phyloP scores from a whole-genome alignment of 305 asterid species.

The Solanum hybrid region DNA sequence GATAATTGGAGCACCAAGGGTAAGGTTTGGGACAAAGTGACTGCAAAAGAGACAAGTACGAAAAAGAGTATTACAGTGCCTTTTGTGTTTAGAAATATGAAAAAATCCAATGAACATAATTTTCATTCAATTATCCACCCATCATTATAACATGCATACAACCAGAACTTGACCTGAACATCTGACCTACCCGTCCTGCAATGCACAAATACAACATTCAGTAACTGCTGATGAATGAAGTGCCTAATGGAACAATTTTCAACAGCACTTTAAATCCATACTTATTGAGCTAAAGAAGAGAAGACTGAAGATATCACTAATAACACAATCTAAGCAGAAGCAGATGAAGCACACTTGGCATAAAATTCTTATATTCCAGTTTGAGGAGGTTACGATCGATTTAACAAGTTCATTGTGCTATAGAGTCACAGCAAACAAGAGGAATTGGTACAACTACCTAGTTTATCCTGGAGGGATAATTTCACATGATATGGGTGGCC shows the following conservation, averaged over 20 bases:
- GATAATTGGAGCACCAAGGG: constrained; percentile 81
- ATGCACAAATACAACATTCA: constrained; percentile 6
- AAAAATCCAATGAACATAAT: not conserved
- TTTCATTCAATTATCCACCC: constrained; percentile 1
- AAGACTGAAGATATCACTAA: not conserved
- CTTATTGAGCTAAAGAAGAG: not conserved
- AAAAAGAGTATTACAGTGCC: not conserved
- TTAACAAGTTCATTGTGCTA: not conserved
- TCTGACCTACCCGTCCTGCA: constrained; percentile 94
- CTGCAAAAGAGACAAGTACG: constrained; percentile 22
- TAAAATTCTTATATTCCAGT: not conserved
- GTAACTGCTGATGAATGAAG: constrained; percentile 1
- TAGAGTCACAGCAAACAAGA: not conserved
- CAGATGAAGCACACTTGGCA: not conserved
- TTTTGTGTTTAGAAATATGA: not conserved
- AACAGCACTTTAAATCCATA: not conserved
- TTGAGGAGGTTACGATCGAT: not conserved
- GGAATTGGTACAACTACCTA: not conserved
- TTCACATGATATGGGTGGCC: not conserved
- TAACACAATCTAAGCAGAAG: not conserved
- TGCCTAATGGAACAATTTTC: not conserved
- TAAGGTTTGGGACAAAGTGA: constrained; percentile 82
- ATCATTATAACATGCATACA: constrained; percentile 5
- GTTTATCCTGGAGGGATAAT: not conserved
- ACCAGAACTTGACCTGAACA: not conserved